Base-by-base conservation (phyloP, 371 early-diverging fungal genomes). In the Mucor plumbeus region DNA sequence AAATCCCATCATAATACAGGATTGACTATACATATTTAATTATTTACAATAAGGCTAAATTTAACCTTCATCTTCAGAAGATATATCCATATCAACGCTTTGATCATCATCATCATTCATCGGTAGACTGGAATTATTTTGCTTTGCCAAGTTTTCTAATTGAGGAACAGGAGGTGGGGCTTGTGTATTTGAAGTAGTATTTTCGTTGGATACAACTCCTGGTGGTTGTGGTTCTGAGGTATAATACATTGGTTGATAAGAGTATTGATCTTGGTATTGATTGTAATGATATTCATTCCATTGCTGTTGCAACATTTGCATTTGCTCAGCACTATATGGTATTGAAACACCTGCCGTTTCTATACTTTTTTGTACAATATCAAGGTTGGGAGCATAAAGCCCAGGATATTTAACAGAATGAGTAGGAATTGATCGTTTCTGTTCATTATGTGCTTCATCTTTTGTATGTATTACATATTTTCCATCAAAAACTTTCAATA, bases 61-160 rank as follows among this genome's bases (percentile, higher is more conserved):
- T 53, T 21, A 53, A 4, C 53, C 34, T 58, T 65, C 65, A 7
- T 65, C 65, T 14, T 31, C 65, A 50, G 65, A 64, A 3, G 64
- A 65, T 8, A 65, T 36, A 13, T 65, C 65, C 65, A 65, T 65
- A 48, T 65, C 65, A 8, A 50, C 48, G 39, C 34, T 31, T 26
- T 64, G 35, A 17, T 64, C 36, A 44, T 44, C 40, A 21, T 35
- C 14, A 31, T 14, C 31, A 4, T 26, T 38, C 38, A 38, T 38
- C 34, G 14, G 17, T 11, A 4, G 26, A n/a, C 5, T 64, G 10
- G 0, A 0, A 19, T 1, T 6, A 19, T 8, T 39, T 41, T 40
- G 38, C 9, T 38, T 38, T 38, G 5, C 11, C 38, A 11, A 38
- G 38, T 38, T 38, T 38, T 38, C 38, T 38, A 3, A 38, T 38